phyloP scores from a whole-genome alignment of 1,139 yeast species.

The Pichia norvegensis region DNA sequence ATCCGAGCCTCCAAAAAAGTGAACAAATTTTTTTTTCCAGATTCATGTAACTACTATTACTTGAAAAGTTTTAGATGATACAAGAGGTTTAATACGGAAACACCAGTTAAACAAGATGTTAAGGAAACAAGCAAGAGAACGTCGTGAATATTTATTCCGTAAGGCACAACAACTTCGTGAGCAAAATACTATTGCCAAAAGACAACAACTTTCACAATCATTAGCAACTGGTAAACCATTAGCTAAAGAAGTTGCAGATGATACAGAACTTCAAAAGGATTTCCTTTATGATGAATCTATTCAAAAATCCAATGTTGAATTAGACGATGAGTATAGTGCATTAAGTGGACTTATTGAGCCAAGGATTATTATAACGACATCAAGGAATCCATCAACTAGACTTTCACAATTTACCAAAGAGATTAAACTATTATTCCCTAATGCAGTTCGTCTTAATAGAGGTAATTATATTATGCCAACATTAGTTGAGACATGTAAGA shows the following conservation, averaged over 20 bases:
- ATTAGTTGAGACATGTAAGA: slow-evolving; percentile 73
- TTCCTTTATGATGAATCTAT: slow-evolving; percentile 75
- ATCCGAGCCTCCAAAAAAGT: not conserved
- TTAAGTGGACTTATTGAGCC: slow-evolving; percentile 88
- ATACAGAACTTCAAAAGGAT: slow-evolving; percentile 69
- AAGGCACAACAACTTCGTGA: slow-evolving; percentile 89
- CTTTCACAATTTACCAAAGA: slow-evolving; percentile 90
- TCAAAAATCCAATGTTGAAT: slow-evolving; percentile 39
- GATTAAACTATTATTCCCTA: slow-evolving; percentile 80
- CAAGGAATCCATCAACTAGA: slow-evolving; percentile 82
- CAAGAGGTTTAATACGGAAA: not conserved
- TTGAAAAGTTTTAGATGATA: not conserved
- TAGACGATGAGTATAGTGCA: slow-evolving; percentile 88
- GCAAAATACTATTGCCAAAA: slow-evolving; percentile 72
- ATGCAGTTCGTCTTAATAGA: slow-evolving; percentile 80
- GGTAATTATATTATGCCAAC: slow-evolving; percentile 88
- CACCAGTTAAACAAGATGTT: slow-evolving; percentile 35
- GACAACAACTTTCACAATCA: slow-evolving; percentile 81
- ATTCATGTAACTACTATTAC: too few species aligned
- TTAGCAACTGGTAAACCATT: slow-evolving; percentile 87
- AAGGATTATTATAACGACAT: slow-evolving; percentile 85
- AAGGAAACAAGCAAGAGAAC: slow-evolving; percentile 89
- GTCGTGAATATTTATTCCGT: slow-evolving; percentile 85
- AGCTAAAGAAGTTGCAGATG: slow-evolving; percentile 86
- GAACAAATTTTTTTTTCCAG: not conserved